phyloP scores from a whole-genome alignment of 257 asterid genomes.

The Paraleonurus japonicus region DNA sequence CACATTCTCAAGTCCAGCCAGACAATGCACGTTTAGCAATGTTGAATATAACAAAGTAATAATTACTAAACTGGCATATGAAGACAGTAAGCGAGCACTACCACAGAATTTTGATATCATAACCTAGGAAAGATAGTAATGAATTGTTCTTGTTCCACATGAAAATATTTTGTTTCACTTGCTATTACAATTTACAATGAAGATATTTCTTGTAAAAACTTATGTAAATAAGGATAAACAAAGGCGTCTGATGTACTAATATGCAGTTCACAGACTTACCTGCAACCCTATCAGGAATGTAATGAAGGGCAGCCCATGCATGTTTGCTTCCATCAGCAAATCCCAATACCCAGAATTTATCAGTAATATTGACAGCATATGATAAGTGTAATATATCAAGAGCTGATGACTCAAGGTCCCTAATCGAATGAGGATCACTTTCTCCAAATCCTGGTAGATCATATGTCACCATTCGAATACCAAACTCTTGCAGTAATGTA shows the following conservation, averaged over 20 bases:
- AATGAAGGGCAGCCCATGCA: slow-evolving; percentile 91
- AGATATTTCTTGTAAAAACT: not conserved
- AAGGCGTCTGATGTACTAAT: not conserved
- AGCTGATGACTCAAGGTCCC: slow-evolving; percentile 92
- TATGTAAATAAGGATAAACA: not conserved
- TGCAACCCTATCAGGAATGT: slow-evolving; percentile 89
- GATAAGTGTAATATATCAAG: slow-evolving; percentile 84
- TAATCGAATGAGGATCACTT: slow-evolving; percentile 85
- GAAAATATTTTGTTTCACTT: not conserved
- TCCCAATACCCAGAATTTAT: slow-evolving; percentile 88
- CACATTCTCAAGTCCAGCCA: not conserved
- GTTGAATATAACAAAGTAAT: not conserved
- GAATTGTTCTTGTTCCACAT: not conserved
- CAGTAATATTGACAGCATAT: slow-evolving; percentile 68
- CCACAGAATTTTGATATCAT: not conserved
- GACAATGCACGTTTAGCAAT: not conserved
- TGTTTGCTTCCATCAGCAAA: slow-evolving; percentile 78
- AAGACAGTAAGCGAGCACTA: not conserved
- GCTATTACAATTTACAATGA: not conserved
- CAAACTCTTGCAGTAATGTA: slow-evolving; percentile 71
- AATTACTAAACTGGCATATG: not conserved
- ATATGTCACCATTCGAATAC: slow-evolving; percentile 74
- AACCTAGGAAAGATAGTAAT: not conserved
- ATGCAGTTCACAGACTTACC: slow-evolving; percentile 40
- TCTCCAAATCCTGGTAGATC: slow-evolving; percentile 98